Evolutionary conservation across 108 stramenopile genomes (phyloP).

Genomic region (Cylindrotheca fusiformis): DNA sequence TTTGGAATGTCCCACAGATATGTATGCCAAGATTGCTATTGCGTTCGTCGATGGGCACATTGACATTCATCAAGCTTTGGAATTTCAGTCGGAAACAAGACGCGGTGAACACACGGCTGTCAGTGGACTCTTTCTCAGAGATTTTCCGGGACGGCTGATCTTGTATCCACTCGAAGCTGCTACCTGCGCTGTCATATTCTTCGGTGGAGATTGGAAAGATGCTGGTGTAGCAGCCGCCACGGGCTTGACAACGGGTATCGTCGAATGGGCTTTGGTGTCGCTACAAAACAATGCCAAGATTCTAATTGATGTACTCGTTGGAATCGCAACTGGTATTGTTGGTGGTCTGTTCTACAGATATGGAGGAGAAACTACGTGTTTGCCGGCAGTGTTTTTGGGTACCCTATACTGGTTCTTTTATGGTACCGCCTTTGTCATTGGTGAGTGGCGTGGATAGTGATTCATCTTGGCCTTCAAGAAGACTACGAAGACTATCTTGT

Average conservation of each 20-base stretch:
- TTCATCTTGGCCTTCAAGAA: not conserved
- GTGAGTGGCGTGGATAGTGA: not conserved
- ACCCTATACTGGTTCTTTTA: slow-evolving; percentile 57
- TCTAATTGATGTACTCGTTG: slow-evolving; percentile 34
- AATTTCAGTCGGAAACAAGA: slow-evolving; percentile 40
- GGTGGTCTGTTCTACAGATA: slow-evolving; percentile 33
- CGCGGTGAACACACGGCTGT: slow-evolving; percentile 34
- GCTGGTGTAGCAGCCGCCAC: slow-evolving; percentile 32
- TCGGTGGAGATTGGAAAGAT: slow-evolving; percentile 31
- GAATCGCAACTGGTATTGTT: slow-evolving; percentile 37
- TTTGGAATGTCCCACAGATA: slow-evolving; percentile 7
- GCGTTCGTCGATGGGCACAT: slow-evolving; percentile 42
- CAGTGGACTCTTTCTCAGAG: slow-evolving; percentile 38
- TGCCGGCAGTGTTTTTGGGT: slow-evolving; percentile 42
- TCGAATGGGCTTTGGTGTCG: slow-evolving; percentile 32
- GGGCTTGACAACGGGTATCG: slow-evolving; percentile 30
- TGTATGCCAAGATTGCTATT: slow-evolving; percentile 40
- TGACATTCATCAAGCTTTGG: slow-evolving; percentile 39
- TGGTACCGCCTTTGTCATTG: slow-evolving; percentile 32
- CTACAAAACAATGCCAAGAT: slow-evolving; percentile 28
- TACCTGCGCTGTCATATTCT: slow-evolving; percentile 43
- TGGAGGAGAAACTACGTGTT: slow-evolving; percentile 14
- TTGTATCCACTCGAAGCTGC: slow-evolving; percentile 43
- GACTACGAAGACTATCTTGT: too few relatives aligned
- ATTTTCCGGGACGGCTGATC: slow-evolving; percentile 40